Evolutionary conservation across 306 rosid genomes (phyloP).

Genomic region (Glycine tomentella): DNA sequence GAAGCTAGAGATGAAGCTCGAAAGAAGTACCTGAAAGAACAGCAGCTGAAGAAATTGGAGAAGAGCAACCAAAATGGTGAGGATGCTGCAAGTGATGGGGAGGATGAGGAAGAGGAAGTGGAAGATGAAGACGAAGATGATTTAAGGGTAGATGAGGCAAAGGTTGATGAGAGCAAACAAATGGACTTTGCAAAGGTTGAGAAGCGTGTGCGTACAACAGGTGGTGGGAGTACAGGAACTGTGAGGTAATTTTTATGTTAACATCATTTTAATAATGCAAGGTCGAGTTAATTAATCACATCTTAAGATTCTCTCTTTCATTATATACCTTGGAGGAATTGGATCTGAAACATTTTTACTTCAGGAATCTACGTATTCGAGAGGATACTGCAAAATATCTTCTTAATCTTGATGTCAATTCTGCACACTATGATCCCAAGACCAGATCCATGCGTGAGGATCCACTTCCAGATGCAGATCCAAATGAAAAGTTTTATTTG

Average conservation of each 20-base stretch:
- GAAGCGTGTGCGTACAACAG: slow-evolving; percentile 78
- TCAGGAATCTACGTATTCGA: slow-evolving; percentile 49
- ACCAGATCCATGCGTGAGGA: slow-evolving; percentile 78
- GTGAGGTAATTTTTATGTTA: slow-evolving; percentile 38
- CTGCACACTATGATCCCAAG: slow-evolving; percentile 47
- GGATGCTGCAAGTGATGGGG: slow-evolving; percentile 56
- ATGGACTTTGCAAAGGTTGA: slow-evolving; percentile 87
- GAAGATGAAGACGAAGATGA: slow-evolving; percentile 61
- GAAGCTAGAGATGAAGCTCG: slow-evolving; percentile 47
- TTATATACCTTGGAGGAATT: background rate
- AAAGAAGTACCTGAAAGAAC: slow-evolving; percentile 43
- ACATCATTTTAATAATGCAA: slow-evolving; percentile 9
- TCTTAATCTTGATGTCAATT: slow-evolving; percentile 47
- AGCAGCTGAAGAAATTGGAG: slow-evolving; percentile 46
- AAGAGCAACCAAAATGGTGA: slow-evolving; percentile 45
- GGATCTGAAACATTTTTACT: slow-evolving; percentile 31
- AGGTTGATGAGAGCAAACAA: slow-evolving; percentile 79
- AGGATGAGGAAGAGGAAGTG: slow-evolving; percentile 33
- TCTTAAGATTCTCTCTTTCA: background rate
- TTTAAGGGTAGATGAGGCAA: slow-evolving; percentile 75
- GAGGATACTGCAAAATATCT: slow-evolving; percentile 51
- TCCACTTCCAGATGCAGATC: slow-evolving; percentile 81
- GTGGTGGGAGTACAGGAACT: slow-evolving; percentile 85
- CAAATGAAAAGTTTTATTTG: slow-evolving; percentile 69
- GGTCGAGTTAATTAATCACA: background rate